These are phyloP conservation scores for Pseudogymnoascus sp. DNA, from an alignment of 2,329 filamentous ascomycete species.

Conservation along the genomic window DNA sequence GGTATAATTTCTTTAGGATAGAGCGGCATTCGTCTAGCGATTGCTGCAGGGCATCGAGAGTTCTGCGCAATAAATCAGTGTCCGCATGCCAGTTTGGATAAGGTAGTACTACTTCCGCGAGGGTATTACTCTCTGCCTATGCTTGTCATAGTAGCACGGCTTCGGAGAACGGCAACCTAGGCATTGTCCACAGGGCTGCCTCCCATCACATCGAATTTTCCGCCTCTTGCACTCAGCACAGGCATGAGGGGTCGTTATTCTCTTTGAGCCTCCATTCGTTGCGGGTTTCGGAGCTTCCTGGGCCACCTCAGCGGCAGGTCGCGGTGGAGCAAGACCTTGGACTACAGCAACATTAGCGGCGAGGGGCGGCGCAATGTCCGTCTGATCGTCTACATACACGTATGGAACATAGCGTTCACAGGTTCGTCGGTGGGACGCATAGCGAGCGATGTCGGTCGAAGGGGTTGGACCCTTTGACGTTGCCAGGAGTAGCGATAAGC, in stretches of 20 bases:
- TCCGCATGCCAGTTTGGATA: neutral
- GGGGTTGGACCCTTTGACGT: neutral
- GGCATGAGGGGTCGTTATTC: constrained; percentile 52
- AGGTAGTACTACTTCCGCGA: constrained; percentile 56
- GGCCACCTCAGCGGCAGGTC: constrained; percentile 20
- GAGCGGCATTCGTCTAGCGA: constrained; percentile 46
- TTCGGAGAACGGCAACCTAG: constrained; percentile 74
- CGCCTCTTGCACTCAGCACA: constrained; percentile 71
- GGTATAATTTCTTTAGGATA: constrained; percentile 15
- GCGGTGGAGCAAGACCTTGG: constrained; percentile 26
- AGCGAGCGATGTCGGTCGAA: constrained; percentile 12
- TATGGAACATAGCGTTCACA: constrained; percentile 24
- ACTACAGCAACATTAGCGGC: constrained; percentile 16
- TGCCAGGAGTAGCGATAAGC: neutral
- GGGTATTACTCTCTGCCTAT: constrained; percentile 65
- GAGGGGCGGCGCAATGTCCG: neutral
- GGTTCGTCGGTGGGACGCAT: constrained; percentile 21
- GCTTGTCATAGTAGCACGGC: constrained; percentile 73
- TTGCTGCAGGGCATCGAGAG: constrained; percentile 55
- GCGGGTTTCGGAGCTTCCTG: constrained; percentile 23
- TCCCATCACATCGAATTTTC: constrained; percentile 77
- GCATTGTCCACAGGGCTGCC: constrained; percentile 74
- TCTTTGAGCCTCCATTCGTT: constrained; percentile 35
- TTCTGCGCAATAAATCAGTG: constrained; percentile 29
- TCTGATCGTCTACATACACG: constrained; percentile 21